phyloP scores from a whole-genome alignment of 2,329 filamentous ascomycete species.

The Fusarium pseudoanthophilum region DNA sequence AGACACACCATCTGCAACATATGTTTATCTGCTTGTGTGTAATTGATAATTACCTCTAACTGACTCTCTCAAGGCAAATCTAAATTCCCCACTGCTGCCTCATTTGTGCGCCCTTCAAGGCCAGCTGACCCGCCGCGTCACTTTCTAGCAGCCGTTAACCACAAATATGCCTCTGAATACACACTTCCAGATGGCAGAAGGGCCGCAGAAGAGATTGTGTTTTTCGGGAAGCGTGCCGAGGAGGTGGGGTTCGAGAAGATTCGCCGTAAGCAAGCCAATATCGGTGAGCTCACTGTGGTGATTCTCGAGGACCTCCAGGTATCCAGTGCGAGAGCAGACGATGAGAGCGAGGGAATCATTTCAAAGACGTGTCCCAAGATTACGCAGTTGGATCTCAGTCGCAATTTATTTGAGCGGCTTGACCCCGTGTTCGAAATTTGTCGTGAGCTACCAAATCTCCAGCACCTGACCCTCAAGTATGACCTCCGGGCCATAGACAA shows the following conservation, averaged over 20 bases:
- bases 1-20: background rate
- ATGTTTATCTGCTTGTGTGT: background rate
- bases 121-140: slow-evolving; percentile 73
- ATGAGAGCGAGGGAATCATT: slow-evolving; percentile 52
- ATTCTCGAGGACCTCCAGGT: slow-evolving; percentile 83
- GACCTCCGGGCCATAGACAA: slow-evolving; percentile 42
- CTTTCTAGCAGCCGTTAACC: slow-evolving; percentile 81
- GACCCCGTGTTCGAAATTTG: slow-evolving; percentile 77
- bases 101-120: slow-evolving; percentile 85
- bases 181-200: slow-evolving; percentile 51
- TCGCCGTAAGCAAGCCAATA: slow-evolving; percentile 77
- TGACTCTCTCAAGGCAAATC: slow-evolving; percentile 61
- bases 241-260: slow-evolving; percentile 98
- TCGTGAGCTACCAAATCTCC: slow-evolving; percentile 72
- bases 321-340: slow-evolving; percentile 48
- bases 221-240: slow-evolving; percentile 86
- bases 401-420: slow-evolving; percentile 80
- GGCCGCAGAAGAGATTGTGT: slow-evolving; percentile 64
- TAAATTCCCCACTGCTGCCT: slow-evolving; percentile 76
- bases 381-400: slow-evolving; percentile 83
- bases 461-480: slow-evolving; percentile 76
- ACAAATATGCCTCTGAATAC: slow-evolving; percentile 81
- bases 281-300: slow-evolving; percentile 82
- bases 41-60: background rate
- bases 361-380: slow-evolving; percentile 71